Conservation (phyloP, 2,329 filamentous ascomycete genomes). For the Penicillium sp. region DNA sequence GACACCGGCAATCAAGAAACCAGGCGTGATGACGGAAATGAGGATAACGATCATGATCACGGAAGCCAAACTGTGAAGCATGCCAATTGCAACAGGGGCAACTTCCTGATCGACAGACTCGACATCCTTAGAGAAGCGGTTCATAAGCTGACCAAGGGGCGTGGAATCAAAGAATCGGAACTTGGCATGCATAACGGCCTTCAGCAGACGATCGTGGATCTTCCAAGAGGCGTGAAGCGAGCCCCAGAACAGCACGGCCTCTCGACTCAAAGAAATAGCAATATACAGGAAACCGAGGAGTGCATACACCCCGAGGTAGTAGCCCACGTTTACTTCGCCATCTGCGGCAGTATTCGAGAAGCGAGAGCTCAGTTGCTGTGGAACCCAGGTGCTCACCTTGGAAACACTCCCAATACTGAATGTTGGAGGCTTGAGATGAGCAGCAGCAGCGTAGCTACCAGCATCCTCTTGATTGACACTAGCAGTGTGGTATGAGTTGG, state of each 20-base stretch:
- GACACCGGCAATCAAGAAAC: constrained; percentile 77
- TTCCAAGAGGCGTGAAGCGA: constrained; percentile 81
- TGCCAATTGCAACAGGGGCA: constrained; percentile 78
- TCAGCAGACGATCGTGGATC: constrained; percentile 74
- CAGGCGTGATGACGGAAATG: constrained; percentile 83
- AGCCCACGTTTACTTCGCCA: constrained; percentile 66
- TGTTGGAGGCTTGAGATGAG: constrained; percentile 35
- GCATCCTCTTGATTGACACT: constrained; percentile 30
- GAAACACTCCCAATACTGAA: constrained; percentile 36
- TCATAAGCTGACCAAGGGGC: constrained; percentile 92
- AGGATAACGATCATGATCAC: constrained; percentile 80
- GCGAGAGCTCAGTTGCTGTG: constrained; percentile 27
- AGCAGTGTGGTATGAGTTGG: constrained; percentile 71
- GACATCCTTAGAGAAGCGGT: constrained; percentile 95
- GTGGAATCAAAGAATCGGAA: constrained; percentile 98
- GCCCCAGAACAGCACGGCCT: constrained; percentile 86
- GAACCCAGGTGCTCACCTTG: constrained; percentile 28
- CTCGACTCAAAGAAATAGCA: constrained; percentile 72
- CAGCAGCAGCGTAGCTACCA: constrained; percentile 40
- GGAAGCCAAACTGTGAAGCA: constrained; percentile 60
- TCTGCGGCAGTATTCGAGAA: constrained; percentile 11
- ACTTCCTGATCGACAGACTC: constrained; percentile 95
- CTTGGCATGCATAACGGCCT: constrained; percentile 75
- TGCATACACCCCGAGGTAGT: constrained; percentile 81
- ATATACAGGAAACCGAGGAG: constrained; percentile 72